Evolutionary conservation across 148 eudicot species (phyloP).

Genomic region (Chenopodium album): DNA sequence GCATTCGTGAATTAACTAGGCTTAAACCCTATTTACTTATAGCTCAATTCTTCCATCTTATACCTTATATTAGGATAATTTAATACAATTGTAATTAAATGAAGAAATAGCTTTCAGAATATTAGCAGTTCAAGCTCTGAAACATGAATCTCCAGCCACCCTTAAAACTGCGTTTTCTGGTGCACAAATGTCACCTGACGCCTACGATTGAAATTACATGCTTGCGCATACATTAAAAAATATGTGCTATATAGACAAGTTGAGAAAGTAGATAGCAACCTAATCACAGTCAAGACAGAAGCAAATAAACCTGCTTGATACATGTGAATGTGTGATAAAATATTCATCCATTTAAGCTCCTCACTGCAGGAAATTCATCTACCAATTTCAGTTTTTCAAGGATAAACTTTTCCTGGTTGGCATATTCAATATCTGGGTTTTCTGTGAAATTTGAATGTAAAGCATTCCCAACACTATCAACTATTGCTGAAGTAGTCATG

Average conservation of each 20-base stretch:
- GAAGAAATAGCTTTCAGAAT: not conserved
- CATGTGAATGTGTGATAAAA: not conserved
- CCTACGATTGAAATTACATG: too few relatives aligned
- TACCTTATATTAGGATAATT: not conserved
- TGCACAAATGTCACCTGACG: not conserved
- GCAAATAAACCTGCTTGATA: not conserved
- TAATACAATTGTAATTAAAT: not conserved
- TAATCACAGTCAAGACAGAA: not conserved
- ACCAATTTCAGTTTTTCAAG: slow-evolving; percentile 61
- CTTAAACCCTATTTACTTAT: too few relatives aligned
- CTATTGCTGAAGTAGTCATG: slow-evolving; percentile 95
- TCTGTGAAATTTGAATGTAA: slow-evolving; percentile 89
- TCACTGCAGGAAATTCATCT: slow-evolving; percentile 29
- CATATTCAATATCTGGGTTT: slow-evolving; percentile 85
- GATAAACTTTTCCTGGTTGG: slow-evolving; percentile 74
- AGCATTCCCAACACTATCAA: slow-evolving; percentile 87
- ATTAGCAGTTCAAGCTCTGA: not conserved
- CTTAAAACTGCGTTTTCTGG: not conserved
- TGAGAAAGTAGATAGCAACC: not conserved
- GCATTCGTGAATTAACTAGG: not conserved
- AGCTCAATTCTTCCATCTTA: not conserved
- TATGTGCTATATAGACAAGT: not conserved
- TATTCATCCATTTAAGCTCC: not conserved
- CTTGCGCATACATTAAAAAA: not conserved
- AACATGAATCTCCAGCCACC: not conserved